A percentile compares a stretch with the other conserved stretches of the same genome.
These are phyloP conservation scores for Salix arbutifolia DNA, from an alignment of 345 rosid genomes.

Conservation along the genomic window DNA sequence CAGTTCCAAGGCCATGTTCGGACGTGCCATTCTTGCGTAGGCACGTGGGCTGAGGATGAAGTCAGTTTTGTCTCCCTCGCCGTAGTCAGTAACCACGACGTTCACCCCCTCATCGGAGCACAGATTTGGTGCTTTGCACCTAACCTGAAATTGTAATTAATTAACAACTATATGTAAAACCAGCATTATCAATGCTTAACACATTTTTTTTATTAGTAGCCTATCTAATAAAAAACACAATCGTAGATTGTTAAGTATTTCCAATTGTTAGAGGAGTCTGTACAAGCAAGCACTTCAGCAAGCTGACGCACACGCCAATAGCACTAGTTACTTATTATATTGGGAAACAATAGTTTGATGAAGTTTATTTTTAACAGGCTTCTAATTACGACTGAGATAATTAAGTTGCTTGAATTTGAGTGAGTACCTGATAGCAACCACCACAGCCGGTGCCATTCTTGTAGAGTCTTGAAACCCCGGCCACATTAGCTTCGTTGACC, in stretches of 20 bases:
- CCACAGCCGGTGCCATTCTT: slow-evolving; percentile 83
- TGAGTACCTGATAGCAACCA: slow-evolving; percentile 77
- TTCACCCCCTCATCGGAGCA: slow-evolving; percentile 62
- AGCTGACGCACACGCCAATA: neutral
- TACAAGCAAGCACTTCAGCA: neutral
- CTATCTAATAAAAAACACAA: neutral
- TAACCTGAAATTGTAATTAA: slow-evolving; percentile 40
- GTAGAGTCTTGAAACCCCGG: slow-evolving; percentile 71
- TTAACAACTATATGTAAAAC: neutral
- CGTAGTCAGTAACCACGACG: slow-evolving; percentile 76
- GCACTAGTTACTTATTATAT: too few relatives aligned
- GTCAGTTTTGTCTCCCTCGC: slow-evolving; percentile 73
- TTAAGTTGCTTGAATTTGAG: neutral
- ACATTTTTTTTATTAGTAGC: neutral
- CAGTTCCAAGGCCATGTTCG: slow-evolving; percentile 37
- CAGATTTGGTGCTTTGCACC: slow-evolving; percentile 57
- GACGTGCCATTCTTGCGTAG: slow-evolving; percentile 47
- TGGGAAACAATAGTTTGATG: too few relatives aligned
- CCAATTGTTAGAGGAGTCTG: neutral
- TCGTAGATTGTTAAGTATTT: too few relatives aligned
- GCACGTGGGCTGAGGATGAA: slow-evolving; percentile 73
- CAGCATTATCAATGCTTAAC: neutral
- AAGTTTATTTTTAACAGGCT: neutral
- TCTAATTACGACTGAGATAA: neutral
- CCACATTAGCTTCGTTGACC: slow-evolving; percentile 65